Evolutionary conservation across 2,329 filamentous ascomycete species (phyloP).

Genomic region (Bipolaris oryzae): DNA sequence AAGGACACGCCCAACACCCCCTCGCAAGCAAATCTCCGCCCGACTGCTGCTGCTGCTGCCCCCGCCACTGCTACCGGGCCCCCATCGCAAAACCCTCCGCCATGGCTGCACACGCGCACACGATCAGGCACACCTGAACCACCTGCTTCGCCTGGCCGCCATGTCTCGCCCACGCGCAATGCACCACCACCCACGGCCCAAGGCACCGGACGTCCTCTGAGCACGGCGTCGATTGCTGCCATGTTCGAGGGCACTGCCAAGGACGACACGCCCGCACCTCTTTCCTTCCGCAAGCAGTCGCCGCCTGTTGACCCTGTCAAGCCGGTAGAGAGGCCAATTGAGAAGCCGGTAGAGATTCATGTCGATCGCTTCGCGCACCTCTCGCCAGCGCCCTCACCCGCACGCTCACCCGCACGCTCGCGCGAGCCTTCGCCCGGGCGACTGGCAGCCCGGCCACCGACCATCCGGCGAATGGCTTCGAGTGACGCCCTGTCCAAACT

Average conservation of each 20-base stretch:
- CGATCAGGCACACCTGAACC: slow-evolving; percentile 36
- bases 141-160: slow-evolving; percentile 39
- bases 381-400: not conserved
- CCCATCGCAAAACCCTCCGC: slow-evolving; percentile 41
- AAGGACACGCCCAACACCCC: slow-evolving; percentile 35
- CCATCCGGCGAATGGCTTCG: slow-evolving; percentile 32
- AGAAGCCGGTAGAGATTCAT: slow-evolving; percentile 52
- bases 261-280: slow-evolving; percentile 37
- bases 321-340: slow-evolving; percentile 12
- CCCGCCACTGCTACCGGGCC: slow-evolving; percentile 46
- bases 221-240: slow-evolving; percentile 43
- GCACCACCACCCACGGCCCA: slow-evolving; percentile 23
- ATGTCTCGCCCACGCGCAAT: slow-evolving; percentile 34
- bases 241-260: slow-evolving; percentile 45
- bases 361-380: not conserved
- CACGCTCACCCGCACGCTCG: slow-evolving; percentile 23
- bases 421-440: slow-evolving; percentile 7
- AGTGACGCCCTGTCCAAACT: slow-evolving; percentile 66
- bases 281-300: slow-evolving; percentile 13
- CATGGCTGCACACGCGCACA: slow-evolving; percentile 44
- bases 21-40: slow-evolving; percentile 36
- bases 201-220: slow-evolving; percentile 31
- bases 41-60: slow-evolving; percentile 26
- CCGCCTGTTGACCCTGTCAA: slow-evolving; percentile 5
- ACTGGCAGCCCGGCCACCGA: slow-evolving; percentile 31